Percentiles rank a stretch among this genome's conserved stretches.
Evolutionary conservation across 2,329 filamentous ascomycete species (phyloP).

Genomic region (Calonectria ilicicola): DNA sequence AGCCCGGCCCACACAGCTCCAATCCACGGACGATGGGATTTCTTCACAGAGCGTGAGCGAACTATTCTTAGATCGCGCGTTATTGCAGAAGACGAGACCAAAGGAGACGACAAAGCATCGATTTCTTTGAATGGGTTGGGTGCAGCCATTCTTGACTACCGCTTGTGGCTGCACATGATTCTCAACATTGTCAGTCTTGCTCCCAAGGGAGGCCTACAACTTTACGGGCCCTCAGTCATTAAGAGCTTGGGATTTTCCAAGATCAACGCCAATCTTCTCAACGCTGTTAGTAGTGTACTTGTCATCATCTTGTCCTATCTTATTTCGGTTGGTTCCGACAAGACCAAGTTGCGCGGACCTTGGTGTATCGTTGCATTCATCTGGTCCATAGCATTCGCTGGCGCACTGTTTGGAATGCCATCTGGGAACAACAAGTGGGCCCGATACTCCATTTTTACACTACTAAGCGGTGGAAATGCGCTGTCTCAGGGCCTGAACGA

Average conservation of each 20-base stretch:
- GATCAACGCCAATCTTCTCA: conserved; percentile 38
- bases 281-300: conserved; percentile 33
- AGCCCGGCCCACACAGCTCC: conserved; percentile 30
- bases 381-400: conserved; percentile 36
- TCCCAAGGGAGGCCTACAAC: conserved; percentile 41
- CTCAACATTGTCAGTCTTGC: conserved; percentile 37
- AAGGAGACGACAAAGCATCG: conserved; percentile 25
- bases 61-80: conserved; percentile 33
- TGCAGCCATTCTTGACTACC: conserved; percentile 22
- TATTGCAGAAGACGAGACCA: conserved; percentile 34
- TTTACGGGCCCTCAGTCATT: conserved; percentile 38
- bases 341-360: conserved; percentile 31
- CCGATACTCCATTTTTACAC: conserved; percentile 31
- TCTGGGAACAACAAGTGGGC: conserved; percentile 28
- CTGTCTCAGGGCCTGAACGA: conserved; percentile 38
- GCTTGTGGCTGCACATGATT: conserved; percentile 34
- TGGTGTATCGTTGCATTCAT: conserved; percentile 35
- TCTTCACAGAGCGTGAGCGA: conserved; percentile 31
- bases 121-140: conserved; percentile 18
- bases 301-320: conserved; percentile 32
- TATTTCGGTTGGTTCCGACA: conserved; percentile 33
- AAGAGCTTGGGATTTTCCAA: conserved; percentile 37
- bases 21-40: conserved; percentile 30
- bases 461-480: conserved; percentile 36
- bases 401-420: conserved; percentile 25